phyloP scores from a whole-genome alignment of 345 rosid species.

The Tarenaya hassleriana region DNA sequence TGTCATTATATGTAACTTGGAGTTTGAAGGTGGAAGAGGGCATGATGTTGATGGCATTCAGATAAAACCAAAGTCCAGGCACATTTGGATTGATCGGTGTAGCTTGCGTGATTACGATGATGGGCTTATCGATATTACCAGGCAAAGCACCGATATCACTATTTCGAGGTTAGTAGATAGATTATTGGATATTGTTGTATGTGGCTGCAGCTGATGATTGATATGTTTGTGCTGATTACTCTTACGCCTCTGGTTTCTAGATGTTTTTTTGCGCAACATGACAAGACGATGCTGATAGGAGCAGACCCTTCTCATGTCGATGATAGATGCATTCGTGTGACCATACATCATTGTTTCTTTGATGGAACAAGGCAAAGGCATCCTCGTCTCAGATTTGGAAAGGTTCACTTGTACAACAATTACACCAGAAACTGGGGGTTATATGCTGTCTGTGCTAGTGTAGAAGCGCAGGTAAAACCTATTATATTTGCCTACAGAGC shows the following conservation, averaged over 20 bases:
- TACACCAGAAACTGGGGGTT: conserved; percentile 85
- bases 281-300: conserved; percentile 84
- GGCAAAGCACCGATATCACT: conserved; percentile 81
- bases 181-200: background rate
- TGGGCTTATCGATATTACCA: conserved; percentile 81
- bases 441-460: conserved; percentile 92
- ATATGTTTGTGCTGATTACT: background rate
- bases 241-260: conserved; percentile 28
- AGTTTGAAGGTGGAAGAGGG: conserved; percentile 92
- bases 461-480: conserved; percentile 69
- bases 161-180: conserved; percentile 58
- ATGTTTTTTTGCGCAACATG: conserved; percentile 71
- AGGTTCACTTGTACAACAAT: conserved; percentile 85
- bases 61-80: conserved; percentile 82
- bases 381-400: conserved; percentile 84
- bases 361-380: conserved; percentile 84
- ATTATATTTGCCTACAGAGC: background rate
- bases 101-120: conserved; percentile 82
- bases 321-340: conserved; percentile 77
- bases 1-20: conserved; percentile 67
- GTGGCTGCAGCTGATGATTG: conserved; percentile 2
- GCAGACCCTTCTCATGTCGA: conserved; percentile 65
- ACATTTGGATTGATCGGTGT: conserved; percentile 91
- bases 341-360: conserved; percentile 92
- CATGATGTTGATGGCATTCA: conserved; percentile 88